Percentiles rank a stretch among this genome's conserved stretches.
Conservation (phyloP, 1,284 basidiomycete genomes). For the Rhodotorula glutinis region DNA sequence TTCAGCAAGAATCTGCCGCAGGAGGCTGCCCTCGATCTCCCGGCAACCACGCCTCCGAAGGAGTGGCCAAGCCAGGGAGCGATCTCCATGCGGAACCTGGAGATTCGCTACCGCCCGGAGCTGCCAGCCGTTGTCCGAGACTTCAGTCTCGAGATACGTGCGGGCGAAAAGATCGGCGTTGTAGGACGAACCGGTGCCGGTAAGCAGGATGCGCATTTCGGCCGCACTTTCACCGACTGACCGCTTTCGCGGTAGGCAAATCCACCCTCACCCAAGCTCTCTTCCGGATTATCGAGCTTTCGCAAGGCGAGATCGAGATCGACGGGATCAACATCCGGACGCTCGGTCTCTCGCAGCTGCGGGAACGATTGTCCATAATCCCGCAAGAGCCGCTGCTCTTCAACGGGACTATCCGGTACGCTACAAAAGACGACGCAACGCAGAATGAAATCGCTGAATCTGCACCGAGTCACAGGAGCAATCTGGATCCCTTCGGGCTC, state of each 20-base stretch:
- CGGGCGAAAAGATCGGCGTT: constrained; percentile 56
- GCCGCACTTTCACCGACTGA: not conserved
- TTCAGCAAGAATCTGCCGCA: constrained; percentile 46
- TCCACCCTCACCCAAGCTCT: constrained; percentile 67
- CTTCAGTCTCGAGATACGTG: constrained; percentile 49
- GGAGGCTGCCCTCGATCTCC: constrained; percentile 22
- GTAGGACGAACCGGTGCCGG: constrained; percentile 50
- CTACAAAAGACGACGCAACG: no score
- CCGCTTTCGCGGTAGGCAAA: constrained; percentile 57
- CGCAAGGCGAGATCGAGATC: constrained; percentile 63
- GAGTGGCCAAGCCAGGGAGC: constrained; percentile 47
- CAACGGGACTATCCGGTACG: constrained; percentile 44
- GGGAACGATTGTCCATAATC: constrained; percentile 65
- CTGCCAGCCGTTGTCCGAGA: constrained; percentile 54
- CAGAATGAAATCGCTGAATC: no score
- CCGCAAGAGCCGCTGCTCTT: constrained; percentile 67
- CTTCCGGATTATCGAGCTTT: constrained; percentile 67
- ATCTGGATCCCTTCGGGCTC: constrained; percentile 48
- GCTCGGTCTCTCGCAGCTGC: constrained; percentile 58
- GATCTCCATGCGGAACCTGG: constrained; percentile 47
- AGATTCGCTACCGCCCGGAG: constrained; percentile 54
- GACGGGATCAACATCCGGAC: constrained; percentile 61
- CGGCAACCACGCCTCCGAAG: constrained; percentile 37
- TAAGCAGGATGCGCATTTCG: constrained; percentile 16
- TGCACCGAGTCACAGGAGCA: constrained; percentile 44